phyloP scores from a whole-genome alignment of 805 yeast genomes.

The Zygosaccharomyces bailii region DNA sequence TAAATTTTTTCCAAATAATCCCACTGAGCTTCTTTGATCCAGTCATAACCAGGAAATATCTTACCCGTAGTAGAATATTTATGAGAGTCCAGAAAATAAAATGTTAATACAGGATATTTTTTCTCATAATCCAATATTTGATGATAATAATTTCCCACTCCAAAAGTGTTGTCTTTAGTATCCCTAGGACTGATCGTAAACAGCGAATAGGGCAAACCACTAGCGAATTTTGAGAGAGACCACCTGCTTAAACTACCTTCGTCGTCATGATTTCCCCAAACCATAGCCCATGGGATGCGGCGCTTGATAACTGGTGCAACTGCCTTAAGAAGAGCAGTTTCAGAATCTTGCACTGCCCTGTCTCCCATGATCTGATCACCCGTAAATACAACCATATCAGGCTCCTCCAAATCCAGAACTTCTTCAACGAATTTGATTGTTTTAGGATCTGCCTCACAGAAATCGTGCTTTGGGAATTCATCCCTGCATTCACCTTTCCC shows the following conservation, averaged over 20 bases:
- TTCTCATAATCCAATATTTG: slow-evolving; percentile 44
- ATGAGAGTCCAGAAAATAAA: slow-evolving; percentile 85
- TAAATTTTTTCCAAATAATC: slow-evolving; percentile 46
- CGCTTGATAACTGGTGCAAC: slow-evolving; percentile 63
- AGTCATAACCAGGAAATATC: slow-evolving; percentile 76
- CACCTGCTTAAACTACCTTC: slow-evolving; percentile 67
- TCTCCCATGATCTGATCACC: slow-evolving; percentile 93
- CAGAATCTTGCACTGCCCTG: slow-evolving; percentile 67
- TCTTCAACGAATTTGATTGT: slow-evolving; percentile 58
- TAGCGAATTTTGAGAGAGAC: slow-evolving; percentile 56
- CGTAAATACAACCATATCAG: slow-evolving; percentile 80
- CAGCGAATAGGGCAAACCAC: slow-evolving; percentile 63
- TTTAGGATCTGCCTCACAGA: slow-evolving; percentile 75
- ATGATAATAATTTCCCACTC: slow-evolving; percentile 77
- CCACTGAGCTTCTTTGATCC: slow-evolving; percentile 70
- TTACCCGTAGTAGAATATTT: slow-evolving; percentile 66
- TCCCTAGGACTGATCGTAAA: slow-evolving; percentile 61
- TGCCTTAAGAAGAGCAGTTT: slow-evolving; percentile 76
- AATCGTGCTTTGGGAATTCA: slow-evolving; percentile 52
- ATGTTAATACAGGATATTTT: slow-evolving; percentile 46
- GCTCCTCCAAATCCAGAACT: slow-evolving; percentile 70
- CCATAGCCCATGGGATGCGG: slow-evolving; percentile 77
- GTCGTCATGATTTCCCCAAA: slow-evolving; percentile 93
- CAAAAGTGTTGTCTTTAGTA: slow-evolving; percentile 46
- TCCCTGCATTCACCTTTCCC: slow-evolving; percentile 79